These are phyloP conservation scores for Gnomoniopsis sp. DNA, from an alignment of 2,329 filamentous ascomycete genomes.

Conservation along the genomic window DNA sequence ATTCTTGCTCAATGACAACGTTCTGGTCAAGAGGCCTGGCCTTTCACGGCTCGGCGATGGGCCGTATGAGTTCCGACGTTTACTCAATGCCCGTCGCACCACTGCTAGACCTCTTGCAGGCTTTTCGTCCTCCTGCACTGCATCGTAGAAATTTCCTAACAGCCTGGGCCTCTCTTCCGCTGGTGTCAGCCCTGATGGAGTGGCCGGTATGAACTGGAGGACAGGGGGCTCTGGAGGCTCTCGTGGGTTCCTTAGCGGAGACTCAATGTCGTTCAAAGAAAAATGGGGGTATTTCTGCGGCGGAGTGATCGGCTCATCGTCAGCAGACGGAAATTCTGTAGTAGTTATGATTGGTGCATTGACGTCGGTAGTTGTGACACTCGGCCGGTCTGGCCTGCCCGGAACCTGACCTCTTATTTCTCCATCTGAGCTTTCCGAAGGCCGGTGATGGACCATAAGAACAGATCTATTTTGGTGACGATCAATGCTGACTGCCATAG, in stretches of 20 bases:
- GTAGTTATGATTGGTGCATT: conserved; percentile 19
- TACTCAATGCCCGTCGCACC: conserved; percentile 51
- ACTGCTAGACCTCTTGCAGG: conserved; percentile 47
- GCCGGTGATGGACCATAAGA: conserved; percentile 56
- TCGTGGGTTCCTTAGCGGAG: conserved; percentile 59
- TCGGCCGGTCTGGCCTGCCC: conserved; percentile 28
- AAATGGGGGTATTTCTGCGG: conserved; percentile 48
- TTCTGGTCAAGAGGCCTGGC: conserved; percentile 44
- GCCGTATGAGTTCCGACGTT: conserved; percentile 43
- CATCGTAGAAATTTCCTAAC: conserved; percentile 53
- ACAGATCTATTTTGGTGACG: conserved; percentile 64
- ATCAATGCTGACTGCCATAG: conserved; percentile 58
- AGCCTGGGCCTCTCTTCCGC: conserved; percentile 48
- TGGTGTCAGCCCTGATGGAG: conserved; percentile 57
- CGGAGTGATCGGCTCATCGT: conserved; percentile 44
- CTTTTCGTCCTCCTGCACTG: conserved; percentile 37
- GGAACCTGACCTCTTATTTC: conserved; percentile 22
- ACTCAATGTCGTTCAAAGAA: conserved; percentile 54
- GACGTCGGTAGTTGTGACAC: neutral
- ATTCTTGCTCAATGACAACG: conserved; percentile 50
- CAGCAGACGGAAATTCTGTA: conserved; percentile 20
- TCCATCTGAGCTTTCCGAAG: conserved; percentile 42
- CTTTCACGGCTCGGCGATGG: conserved; percentile 34
- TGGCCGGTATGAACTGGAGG: conserved; percentile 61
- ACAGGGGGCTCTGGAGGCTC: conserved; percentile 52